Evolutionary conservation across 192 early-diverging fungal genomes (phyloP).

Genomic region (Gonapodya sp.): DNA sequence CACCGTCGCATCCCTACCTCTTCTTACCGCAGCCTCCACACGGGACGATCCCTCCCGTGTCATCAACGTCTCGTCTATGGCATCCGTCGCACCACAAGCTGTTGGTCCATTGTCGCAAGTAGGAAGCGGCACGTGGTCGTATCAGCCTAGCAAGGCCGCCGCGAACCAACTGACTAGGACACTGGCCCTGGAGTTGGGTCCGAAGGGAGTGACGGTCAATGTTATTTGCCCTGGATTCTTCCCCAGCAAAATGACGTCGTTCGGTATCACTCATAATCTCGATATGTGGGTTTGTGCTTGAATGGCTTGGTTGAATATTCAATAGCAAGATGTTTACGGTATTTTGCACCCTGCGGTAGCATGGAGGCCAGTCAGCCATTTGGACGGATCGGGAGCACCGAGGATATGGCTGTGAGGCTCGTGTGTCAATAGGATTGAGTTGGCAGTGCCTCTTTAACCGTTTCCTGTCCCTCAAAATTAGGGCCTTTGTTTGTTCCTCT

Average conservation of each 20-base stretch:
- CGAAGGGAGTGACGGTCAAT: conserved; percentile 31
- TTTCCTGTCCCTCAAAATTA: conserved; percentile 51
- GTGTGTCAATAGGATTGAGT: conserved; percentile 4
- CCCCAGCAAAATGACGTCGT: conserved; percentile 66
- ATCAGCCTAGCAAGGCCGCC: conserved; percentile 59
- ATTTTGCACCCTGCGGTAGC: neutral
- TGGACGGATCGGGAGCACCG: conserved; percentile 9
- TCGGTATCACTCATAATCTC: conserved; percentile 22
- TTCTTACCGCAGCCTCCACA: conserved; percentile 49
- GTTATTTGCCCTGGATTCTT: conserved; percentile 61
- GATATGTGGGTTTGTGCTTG: conserved; percentile 11
- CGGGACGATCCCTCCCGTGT: conserved; percentile 53
- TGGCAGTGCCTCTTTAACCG: neutral
- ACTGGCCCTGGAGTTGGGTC: conserved; percentile 45
- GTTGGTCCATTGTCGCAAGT: conserved; percentile 18
- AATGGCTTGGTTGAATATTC: conserved; percentile 22
- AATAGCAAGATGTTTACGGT: neutral
- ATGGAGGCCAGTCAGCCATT: neutral
- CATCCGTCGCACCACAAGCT: conserved; percentile 27
- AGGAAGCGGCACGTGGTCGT: conserved; percentile 34
- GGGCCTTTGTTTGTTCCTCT: conserved; percentile 76
- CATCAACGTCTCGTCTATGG: conserved; percentile 85
- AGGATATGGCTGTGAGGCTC: conserved; percentile 11
- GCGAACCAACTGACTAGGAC: conserved; percentile 62
- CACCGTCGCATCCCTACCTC: conserved; percentile 37